phyloP scores from a whole-genome alignment of 139 green algal species.

The Tetradesmus obliquus region DNA sequence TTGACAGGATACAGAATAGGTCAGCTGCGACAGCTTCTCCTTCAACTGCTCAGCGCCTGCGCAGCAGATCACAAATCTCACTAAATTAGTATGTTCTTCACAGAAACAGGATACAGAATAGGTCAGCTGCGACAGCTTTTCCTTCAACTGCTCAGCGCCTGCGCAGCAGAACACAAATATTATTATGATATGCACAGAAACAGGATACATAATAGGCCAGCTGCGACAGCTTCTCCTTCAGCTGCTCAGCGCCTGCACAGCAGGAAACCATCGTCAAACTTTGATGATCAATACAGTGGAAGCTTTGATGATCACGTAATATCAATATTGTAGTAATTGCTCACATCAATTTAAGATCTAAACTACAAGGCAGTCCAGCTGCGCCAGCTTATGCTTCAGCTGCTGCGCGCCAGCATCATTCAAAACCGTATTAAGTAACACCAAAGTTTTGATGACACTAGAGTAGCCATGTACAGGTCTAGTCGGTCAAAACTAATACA shows the following conservation, averaged over 20 bases:
- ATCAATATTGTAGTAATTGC: too few relatives aligned
- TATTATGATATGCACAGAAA: not conserved
- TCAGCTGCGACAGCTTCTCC: slow-evolving; percentile 75
- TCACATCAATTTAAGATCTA: too few relatives aligned
- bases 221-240: slow-evolving; percentile 82
- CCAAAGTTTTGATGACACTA: too few relatives aligned
- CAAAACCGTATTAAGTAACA: too few relatives aligned
- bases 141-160: slow-evolving; percentile 2
- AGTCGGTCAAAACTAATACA: too few relatives aligned
- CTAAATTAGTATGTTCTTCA: too few relatives aligned
- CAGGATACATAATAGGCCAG: slow-evolving; percentile 43
- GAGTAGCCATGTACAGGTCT: too few relatives aligned
- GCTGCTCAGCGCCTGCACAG: slow-evolving; percentile 70
- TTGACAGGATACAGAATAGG: not conserved
- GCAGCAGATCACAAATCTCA: not conserved
- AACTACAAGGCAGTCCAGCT: slow-evolving; percentile 46
- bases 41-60: slow-evolving; percentile 83
- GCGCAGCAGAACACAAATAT: not conserved
- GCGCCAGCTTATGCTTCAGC: slow-evolving; percentile 63
- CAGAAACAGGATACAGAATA: not conserved
- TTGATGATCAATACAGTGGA: too few relatives aligned
- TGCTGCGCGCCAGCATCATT: not conserved
- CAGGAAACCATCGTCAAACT: not conserved
- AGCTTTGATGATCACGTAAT: too few relatives aligned
- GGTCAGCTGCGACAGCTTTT: slow-evolving; percentile 72